Evolutionary conservation across 495 filamentous ascomycete species (phyloP).

Genomic region (Tuber calosporum): DNA sequence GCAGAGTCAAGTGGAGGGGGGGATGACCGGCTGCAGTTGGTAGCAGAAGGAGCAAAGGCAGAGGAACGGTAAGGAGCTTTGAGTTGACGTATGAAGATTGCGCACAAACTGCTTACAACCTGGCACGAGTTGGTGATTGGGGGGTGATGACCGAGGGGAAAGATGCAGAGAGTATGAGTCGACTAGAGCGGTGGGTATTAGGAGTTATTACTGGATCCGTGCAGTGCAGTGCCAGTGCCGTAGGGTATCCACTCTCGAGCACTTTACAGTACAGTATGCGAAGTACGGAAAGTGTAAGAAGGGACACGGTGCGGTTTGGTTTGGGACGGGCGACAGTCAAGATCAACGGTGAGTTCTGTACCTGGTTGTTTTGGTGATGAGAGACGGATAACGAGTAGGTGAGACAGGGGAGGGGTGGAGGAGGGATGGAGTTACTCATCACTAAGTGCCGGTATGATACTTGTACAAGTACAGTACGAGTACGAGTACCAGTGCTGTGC

Average conservation of each 20-base stretch:
- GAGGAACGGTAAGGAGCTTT: not conserved
- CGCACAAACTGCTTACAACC: not conserved
- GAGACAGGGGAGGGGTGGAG: not conserved
- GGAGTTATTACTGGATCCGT: not conserved
- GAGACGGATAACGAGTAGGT: not conserved
- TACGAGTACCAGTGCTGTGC: too few relatives aligned
- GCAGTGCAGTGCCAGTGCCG: too few relatives aligned
- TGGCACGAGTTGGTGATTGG: not conserved
- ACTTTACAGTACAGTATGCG: not conserved
- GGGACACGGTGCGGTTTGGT: not conserved
- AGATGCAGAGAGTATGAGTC: not conserved
- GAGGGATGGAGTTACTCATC: not conserved
- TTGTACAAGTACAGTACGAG: not conserved
- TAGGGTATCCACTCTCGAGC: not conserved
- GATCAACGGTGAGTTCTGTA: not conserved
- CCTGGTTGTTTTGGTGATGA: not conserved
- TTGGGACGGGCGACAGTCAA: not conserved
- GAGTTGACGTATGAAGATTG: not conserved
- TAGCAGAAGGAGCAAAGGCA: not conserved
- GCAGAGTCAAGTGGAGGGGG: slow-evolving; percentile 9
- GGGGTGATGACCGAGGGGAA: not conserved
- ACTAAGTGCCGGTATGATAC: not conserved
- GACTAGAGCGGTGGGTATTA: not conserved
- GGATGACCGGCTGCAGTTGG: not conserved
- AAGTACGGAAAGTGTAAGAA: not conserved